Conservation (phyloP, 371 early-diverging fungal species). For the Circinella minor region DNA sequence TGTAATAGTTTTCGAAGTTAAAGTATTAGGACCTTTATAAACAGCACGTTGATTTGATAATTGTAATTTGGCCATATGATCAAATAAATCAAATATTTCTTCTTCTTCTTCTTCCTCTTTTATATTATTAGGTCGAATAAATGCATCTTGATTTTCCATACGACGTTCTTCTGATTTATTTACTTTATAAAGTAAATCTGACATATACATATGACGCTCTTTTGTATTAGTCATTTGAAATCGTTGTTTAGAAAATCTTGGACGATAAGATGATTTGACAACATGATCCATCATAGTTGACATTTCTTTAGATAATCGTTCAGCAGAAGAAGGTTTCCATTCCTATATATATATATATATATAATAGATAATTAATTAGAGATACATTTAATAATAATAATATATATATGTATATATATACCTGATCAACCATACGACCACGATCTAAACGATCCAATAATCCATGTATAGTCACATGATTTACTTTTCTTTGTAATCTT, state of each 20-base stretch:
- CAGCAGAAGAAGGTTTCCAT: constrained; percentile 45
- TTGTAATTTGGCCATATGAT: constrained; percentile 31
- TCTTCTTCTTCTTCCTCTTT: constrained; percentile 11
- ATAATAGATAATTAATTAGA: neutral
- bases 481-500: constrained; percentile 25
- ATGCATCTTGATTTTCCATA: constrained; percentile 33
- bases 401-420: neutral
- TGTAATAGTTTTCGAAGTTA: too few relatives aligned
- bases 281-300: constrained; percentile 50
- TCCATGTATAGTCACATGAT: constrained; percentile 24
- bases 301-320: constrained; percentile 47
- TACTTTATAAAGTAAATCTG: constrained; percentile 28
- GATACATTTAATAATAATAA: neutral
- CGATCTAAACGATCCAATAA: constrained; percentile 30
- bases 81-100: constrained; percentile 33
- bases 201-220: constrained; percentile 26
- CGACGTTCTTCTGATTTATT: constrained; percentile 29
- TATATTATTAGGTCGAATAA: neutral
- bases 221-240: constrained; percentile 21
- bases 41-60: constrained; percentile 43
- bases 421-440: constrained; percentile 37
- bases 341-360: constrained; percentile 30
- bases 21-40: constrained; percentile 5
- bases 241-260: constrained; percentile 26
- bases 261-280: constrained; percentile 44